Evolutionary conservation across 2,329 filamentous ascomycete species (phyloP).

Genomic region (Diaporthe citri): DNA sequence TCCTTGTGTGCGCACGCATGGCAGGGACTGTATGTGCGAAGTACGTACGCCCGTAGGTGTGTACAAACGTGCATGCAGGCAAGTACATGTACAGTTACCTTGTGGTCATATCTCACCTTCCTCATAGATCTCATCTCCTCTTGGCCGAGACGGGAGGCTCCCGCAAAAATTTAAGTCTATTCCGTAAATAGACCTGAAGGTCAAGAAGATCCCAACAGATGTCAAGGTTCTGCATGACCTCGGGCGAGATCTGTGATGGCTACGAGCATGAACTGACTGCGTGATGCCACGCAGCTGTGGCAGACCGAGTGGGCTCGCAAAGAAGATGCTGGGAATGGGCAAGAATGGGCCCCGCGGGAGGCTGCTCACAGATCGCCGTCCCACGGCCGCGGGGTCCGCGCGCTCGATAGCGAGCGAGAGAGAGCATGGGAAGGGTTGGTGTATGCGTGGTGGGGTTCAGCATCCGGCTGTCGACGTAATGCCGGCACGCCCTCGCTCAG

Average conservation of each 20-base stretch:
- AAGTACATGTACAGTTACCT: constrained; percentile 26
- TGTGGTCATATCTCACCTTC: constrained; percentile 8
- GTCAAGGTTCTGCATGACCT: constrained; percentile 29
- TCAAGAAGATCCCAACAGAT: constrained; percentile 19
- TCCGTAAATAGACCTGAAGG: constrained; percentile 22
- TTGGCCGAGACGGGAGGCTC: constrained; percentile 29
- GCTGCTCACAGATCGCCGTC: not conserved
- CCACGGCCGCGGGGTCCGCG: constrained; percentile 21
- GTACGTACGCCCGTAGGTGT: not conserved
- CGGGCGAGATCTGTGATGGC: constrained; percentile 12
- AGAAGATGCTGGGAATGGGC: not conserved
- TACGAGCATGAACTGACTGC: not conserved
- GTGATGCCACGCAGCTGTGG: not conserved
- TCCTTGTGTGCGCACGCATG: not conserved
- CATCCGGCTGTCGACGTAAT: not conserved
- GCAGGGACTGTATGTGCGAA: not conserved
- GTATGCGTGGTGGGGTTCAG: not conserved
- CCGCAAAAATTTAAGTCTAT: constrained; percentile 31
- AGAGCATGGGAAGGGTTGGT: not conserved
- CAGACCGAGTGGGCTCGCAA: not conserved
- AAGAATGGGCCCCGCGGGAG: not conserved
- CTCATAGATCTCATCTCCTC: constrained; percentile 21
- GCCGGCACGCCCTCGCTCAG: not conserved
- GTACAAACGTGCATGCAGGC: not conserved
- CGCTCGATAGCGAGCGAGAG: not conserved